Evolutionary conservation across 164 flowering plant species (phyloP), one percentile per base, ranked within the genome.

Genomic region (Vitis rotundifolia): DNA sequence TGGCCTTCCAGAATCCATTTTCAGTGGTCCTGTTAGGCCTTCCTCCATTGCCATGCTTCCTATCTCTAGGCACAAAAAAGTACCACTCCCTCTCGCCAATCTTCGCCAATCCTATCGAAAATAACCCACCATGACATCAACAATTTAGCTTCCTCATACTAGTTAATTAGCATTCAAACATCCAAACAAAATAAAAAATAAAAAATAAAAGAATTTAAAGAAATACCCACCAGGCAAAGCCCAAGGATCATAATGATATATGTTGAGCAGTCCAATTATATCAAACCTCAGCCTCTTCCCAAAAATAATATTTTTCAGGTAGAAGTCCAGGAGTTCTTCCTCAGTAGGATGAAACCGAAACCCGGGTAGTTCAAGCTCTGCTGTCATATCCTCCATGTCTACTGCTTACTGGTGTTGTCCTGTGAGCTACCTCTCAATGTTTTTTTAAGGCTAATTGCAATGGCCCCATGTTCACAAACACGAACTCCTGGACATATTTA

Each of bases 11-110:
- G 67, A 89, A 95, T 26, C 98, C 99, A 13, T 76, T 71, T 16
- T 82, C 79, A 0, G 99, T 91, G 0, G 97, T 95, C 68, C 99
- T 64, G 78, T 91, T 93, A 0, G 98, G 97, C 76, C 97, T 84
- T n/a, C 98, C 96, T 4, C 94, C 92, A 61, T 75, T 79, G 2
- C 91, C 87, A 54, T 88, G 91, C 74, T 82, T 91, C 77, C 87
- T 80, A 72, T 93, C 92, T 69, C 97, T 83, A 0, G 94, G 96
- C 72, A 95, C 99, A 71, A 90, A 91, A 69, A 95, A 95, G 76
- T 93, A 95, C 98, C 98, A 95, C 64, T 95, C 99, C 69, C 98
- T 88, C 75, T 91, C 99, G 65, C 97, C 94, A 15, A 86, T 84
- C 83, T 73, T 89, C 11, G 99, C 88, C 84, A 91, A 54, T 16